Percentiles rank a stretch among this genome's conserved stretches.
These are phyloP conservation scores for Sisymbrium altissimum DNA, from an alignment of 345 rosid genomes.

Conservation along the genomic window DNA sequence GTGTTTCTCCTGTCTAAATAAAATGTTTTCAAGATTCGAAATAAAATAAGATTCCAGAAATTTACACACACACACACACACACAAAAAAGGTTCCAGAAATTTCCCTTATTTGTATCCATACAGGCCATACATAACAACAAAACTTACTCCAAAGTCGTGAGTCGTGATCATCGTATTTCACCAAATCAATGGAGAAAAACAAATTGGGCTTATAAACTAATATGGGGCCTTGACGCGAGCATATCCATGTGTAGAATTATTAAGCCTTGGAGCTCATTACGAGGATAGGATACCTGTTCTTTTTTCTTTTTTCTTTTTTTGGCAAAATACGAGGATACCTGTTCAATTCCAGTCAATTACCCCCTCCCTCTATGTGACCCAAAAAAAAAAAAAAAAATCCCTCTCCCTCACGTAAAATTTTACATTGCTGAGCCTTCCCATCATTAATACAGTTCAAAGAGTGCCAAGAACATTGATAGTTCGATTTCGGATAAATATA, in stretches of 20 bases:
- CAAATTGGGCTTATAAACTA: background rate
- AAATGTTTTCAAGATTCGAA: background rate
- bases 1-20: background rate
- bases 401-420: no score
- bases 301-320: no score
- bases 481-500: background rate
- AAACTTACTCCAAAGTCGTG: background rate
- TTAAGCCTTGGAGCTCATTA: background rate
- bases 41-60: background rate
- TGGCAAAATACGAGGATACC: background rate
- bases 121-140: no score
- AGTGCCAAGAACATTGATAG: background rate
- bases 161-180: background rate
- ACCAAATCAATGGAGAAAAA: background rate
- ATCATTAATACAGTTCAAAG: background rate
- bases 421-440: background rate
- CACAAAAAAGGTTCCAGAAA: background rate
- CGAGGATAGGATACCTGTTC: background rate
- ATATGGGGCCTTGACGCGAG: background rate
- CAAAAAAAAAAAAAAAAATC: no score
- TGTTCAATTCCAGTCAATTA: background rate
- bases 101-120: background rate
- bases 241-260: background rate
- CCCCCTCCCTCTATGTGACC: no score
- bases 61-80: no score